Evolutionary conservation across 352 stramenopile genomes (phyloP).

Genomic region (Phytophthora capsici): DNA sequence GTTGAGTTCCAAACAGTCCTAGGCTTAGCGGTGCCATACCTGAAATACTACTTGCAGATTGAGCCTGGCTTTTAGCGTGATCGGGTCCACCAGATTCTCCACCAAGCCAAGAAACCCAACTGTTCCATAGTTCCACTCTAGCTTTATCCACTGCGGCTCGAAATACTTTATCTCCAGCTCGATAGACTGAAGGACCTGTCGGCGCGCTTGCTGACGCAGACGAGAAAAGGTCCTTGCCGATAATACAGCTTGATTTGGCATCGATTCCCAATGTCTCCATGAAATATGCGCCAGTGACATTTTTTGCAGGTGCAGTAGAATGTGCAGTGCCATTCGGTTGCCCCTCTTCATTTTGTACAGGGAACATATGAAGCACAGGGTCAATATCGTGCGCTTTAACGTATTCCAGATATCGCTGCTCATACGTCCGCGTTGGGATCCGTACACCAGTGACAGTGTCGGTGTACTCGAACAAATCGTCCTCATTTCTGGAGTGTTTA

Average conservation of each 20-base stretch:
- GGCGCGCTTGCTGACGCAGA: not conserved
- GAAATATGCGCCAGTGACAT: slow-evolving; percentile 8
- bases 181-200: slow-evolving; percentile 2
- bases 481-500: slow-evolving; percentile 34
- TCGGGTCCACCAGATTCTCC: not conserved
- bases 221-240: slow-evolving; percentile 46
- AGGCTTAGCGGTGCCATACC: slow-evolving; percentile 7
- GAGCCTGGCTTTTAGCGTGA: not conserved
- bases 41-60: slow-evolving; percentile 1
- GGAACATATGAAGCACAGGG: slow-evolving; percentile 46
- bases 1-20: not conserved
- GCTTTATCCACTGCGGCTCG: slow-evolving; percentile 26
- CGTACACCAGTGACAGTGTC: slow-evolving; percentile 46
- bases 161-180: slow-evolving; percentile 21
- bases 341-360: not conserved
- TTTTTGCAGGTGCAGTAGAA: not conserved
- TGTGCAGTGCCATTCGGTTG: not conserved
- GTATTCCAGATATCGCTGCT: slow-evolving; percentile 56
- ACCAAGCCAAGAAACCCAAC: slow-evolving; percentile 24
- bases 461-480: slow-evolving; percentile 60
- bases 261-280: slow-evolving; percentile 43
- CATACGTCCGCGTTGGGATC: slow-evolving; percentile 48
- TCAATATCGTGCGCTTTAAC: slow-evolving; percentile 38
- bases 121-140: slow-evolving; percentile 33
- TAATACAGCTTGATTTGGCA: slow-evolving; percentile 46